Evolutionary conservation across 331 rosid genomes (phyloP).

Genomic region (Dryas integrifolia): DNA sequence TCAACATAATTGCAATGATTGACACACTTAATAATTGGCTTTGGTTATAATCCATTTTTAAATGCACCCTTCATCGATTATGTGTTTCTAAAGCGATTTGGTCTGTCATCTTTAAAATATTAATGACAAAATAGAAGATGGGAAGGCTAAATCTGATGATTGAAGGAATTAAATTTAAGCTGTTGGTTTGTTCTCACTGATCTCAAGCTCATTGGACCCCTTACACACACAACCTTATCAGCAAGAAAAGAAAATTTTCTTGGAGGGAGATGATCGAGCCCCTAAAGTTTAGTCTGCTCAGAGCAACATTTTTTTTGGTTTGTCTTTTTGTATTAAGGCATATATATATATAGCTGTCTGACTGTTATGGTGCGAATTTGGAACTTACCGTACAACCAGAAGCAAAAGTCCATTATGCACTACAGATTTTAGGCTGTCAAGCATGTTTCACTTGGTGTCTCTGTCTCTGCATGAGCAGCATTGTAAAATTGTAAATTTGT

Average conservation of each 20-base stretch:
- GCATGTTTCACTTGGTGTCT: background rate
- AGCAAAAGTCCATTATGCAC: conserved; percentile 5
- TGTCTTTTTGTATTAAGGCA: conserved; percentile 13
- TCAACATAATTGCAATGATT: too few relatives aligned
- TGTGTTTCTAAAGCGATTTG: background rate
- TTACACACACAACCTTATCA: background rate
- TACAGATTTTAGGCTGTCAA: conserved; percentile 11
- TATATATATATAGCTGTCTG: background rate
- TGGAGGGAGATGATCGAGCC: background rate
- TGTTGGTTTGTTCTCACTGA: background rate
- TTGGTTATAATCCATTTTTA: too few relatives aligned
- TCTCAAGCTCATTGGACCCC: background rate
- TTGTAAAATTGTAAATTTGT: background rate
- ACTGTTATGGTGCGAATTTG: conserved; percentile 5
- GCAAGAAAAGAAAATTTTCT: background rate
- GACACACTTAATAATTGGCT: too few relatives aligned
- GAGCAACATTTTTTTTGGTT: background rate
- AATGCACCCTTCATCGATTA: background rate
- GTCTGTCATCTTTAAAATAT: background rate
- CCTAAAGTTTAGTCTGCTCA: background rate
- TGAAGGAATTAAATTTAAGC: background rate
- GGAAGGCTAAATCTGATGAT: background rate
- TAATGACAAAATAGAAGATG: conserved; percentile 4
- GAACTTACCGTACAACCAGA: conserved; percentile 10
- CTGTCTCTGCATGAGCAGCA: background rate